Percentiles rank a stretch among this genome's conserved stretches.
phyloP scores from a whole-genome alignment of 768 basidiomycete genomes.

The Pulveroboletus sp. region DNA sequence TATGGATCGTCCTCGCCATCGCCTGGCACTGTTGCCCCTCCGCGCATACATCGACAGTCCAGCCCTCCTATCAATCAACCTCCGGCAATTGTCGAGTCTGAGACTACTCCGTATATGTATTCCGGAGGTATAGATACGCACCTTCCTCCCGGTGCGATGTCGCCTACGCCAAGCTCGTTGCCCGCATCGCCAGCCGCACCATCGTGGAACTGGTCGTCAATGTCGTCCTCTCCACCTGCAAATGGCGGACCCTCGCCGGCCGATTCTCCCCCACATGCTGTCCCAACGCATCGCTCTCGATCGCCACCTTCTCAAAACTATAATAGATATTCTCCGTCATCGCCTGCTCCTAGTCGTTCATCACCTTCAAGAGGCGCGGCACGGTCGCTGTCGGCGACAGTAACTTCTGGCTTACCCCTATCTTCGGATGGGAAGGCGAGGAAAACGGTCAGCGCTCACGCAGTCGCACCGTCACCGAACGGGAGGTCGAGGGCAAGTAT shows the following conservation, averaged over 20 bases:
- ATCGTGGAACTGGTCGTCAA: constrained; percentile 22
- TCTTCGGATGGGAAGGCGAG: constrained; percentile 49
- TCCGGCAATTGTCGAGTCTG: constrained; percentile 27
- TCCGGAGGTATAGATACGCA: constrained; percentile 33
- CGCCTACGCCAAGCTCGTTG: constrained; percentile 26
- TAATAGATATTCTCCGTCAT: constrained; percentile 34
- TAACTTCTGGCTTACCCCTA: constrained; percentile 34
- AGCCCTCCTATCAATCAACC: constrained; percentile 26
- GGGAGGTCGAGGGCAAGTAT: constrained; percentile 39
- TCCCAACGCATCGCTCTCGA: constrained; percentile 40
- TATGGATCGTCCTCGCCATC: constrained; percentile 24
- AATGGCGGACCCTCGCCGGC: constrained; percentile 11
- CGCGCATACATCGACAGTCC: constrained; percentile 24
- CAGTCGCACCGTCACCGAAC: constrained; percentile 35
- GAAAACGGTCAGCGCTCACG: constrained; percentile 66
- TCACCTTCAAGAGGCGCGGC: constrained; percentile 40
- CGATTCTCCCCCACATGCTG: constrained; percentile 25
- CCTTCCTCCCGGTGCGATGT: constrained; percentile 60
- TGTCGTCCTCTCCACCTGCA: constrained; percentile 34
- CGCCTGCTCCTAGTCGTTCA: constrained; percentile 20
- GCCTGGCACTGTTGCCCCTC: constrained; percentile 18
- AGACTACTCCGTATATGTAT: constrained; percentile 23
- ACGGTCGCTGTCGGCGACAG: constrained; percentile 74
- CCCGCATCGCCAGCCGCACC: constrained; percentile 20
- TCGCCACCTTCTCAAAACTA: constrained; percentile 48